phyloP scores from a whole-genome alignment of 306 rosid genomes.

The Phaseolus lunatus region DNA sequence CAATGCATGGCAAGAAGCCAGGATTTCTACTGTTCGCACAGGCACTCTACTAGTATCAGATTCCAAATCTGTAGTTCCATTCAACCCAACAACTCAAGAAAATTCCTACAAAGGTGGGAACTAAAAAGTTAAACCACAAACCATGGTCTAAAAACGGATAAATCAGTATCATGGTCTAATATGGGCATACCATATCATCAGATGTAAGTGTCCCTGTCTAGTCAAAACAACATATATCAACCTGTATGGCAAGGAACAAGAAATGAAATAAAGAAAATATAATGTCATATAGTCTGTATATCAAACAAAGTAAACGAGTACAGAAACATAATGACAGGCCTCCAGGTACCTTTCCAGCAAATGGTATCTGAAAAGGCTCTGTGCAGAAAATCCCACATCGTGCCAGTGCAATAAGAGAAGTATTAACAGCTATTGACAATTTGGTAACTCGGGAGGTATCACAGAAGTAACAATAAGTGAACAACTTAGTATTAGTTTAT shows the following conservation, averaged over 20 bases:
- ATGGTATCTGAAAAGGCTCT: too few relatives aligned
- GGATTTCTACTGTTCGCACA: conserved; percentile 77
- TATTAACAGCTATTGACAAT: too few relatives aligned
- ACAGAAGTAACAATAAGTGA: too few relatives aligned
- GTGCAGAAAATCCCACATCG: too few relatives aligned
- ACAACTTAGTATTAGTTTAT: too few relatives aligned
- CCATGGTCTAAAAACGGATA: conserved; percentile 28
- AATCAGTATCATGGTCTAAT: conserved; percentile 18
- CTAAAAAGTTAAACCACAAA: conserved; percentile 29
- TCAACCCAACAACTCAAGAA: conserved; percentile 84
- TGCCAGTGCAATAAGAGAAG: too few relatives aligned
- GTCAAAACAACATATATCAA: conserved; percentile 98
- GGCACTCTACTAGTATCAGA: conserved; percentile 73
- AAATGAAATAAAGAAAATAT: conserved; percentile 18
- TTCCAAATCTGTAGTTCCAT: conserved; percentile 67
- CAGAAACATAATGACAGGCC: conserved; percentile 33
- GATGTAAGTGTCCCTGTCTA: conserved; percentile 99
- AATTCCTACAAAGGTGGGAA: conserved; percentile 71
- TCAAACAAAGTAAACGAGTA: conserved; percentile 23
- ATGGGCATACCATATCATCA: conserved; percentile 89
- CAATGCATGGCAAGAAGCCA: conserved; percentile 98
- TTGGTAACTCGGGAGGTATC: too few relatives aligned
- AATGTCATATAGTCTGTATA: conserved; percentile 22
- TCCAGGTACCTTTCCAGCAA: conserved; percentile 87
- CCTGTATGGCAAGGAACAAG: conserved; percentile 60